Evolutionary conservation across 345 rosid species (phyloP).

Genomic region (Arabis hirsuta): DNA sequence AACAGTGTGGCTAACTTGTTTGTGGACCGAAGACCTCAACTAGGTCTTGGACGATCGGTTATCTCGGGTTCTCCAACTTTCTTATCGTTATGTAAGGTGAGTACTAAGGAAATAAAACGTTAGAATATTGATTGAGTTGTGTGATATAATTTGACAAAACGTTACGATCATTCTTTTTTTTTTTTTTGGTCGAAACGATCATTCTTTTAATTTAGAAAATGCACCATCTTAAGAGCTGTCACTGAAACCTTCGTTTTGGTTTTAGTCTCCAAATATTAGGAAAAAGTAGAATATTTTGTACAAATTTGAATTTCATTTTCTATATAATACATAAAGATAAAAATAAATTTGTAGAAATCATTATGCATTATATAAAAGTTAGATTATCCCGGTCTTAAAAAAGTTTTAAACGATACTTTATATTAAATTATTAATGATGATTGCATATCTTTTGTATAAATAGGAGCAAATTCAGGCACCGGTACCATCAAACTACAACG

Average conservation of each 20-base stretch:
- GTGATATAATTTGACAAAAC: neutral
- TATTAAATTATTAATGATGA: neutral
- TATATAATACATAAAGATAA: too few relatives aligned
- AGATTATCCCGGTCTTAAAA: neutral
- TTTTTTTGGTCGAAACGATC: neutral
- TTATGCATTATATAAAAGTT: too few relatives aligned
- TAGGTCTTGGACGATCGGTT: constrained; percentile 54
- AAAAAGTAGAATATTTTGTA: too few relatives aligned
- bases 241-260: too few relatives aligned
- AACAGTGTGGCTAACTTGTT: constrained; percentile 54
- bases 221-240: neutral
- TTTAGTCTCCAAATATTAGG: neutral
- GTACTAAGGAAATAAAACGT: constrained; percentile 18
- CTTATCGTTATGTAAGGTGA: constrained; percentile 68
- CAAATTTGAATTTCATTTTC: too few relatives aligned
- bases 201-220: neutral
- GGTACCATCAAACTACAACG: constrained; percentile 26
- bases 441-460: constrained; percentile 9
- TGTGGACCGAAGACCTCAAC: constrained; percentile 51
- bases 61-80: constrained; percentile 45
- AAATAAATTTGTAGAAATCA: too few relatives aligned
- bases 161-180: neutral
- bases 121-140: constrained; percentile 1
- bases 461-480: constrained; percentile 74
- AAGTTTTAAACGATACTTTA: neutral